Evolutionary conservation across 257 asterid species (phyloP), one percentile per base, ranked within the genome.

Genomic region (Primulina eburnea): DNA sequence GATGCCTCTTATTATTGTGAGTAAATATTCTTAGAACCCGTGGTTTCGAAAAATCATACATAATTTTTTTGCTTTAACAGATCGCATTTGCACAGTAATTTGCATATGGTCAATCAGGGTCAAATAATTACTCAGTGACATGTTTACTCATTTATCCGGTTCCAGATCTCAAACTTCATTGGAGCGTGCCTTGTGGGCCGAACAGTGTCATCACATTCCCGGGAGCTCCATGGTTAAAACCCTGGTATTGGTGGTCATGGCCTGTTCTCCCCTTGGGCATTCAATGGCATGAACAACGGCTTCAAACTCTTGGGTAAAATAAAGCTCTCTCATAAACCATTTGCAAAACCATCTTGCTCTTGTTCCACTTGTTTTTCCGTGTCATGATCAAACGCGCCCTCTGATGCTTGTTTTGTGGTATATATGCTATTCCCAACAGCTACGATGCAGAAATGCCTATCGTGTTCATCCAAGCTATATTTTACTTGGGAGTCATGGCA

Each of bases 241-340:
- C 98, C 1, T 92, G 98, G 98, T 92, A 90, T 63, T 90, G 98
- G 98, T 92, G 98, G 98, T 88, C 98, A 1, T 92, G 95, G 90
- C 98, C 98, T 3, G 96, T 92, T 60, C 88, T 92, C 43, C 98
- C 98, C 2, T 65, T 92, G 0, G 98, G 97, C 79, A 78, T 87
- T 80, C 79, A 90, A n/a, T 92, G 98, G 98, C 98, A 90, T 61
- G 75, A 79, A 71, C 84, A 82, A 28, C 84, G 97, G 2, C 88
- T 73, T 32, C 82, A 90, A 76, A 90, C 95, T 70, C 80, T 92
- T 8, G 98, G 98, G 98, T 92, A 77, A 75, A 79, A 4, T 16
- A 1, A 50, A 2, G 2, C 5, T 40, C 53, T 43, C 53, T 43
- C 6, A 10, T 38, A 10, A 38, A 10, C 50, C 14, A 38, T 32